These are phyloP conservation scores for Hypomyces rosellus DNA, from an alignment of 2,329 filamentous ascomycete species.

Conservation along the genomic window DNA sequence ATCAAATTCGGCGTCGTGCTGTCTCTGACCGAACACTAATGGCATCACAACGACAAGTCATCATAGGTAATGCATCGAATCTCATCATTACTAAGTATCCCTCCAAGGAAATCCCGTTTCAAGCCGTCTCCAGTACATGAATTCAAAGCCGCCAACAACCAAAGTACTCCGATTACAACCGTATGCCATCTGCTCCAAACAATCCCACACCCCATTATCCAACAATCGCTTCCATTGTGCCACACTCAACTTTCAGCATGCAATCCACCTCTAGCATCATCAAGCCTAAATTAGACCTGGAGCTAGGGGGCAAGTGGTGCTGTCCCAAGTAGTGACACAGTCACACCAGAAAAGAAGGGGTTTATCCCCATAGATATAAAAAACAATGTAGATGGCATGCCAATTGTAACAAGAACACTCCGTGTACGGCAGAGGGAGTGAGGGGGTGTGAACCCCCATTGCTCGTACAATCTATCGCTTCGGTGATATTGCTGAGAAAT, in stretches of 20 bases:
- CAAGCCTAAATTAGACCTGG: conserved; percentile 5
- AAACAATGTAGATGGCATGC: conserved; percentile 18
- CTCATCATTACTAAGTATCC: too few relatives aligned
- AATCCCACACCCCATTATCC: background rate
- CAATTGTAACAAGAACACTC: conserved; percentile 26
- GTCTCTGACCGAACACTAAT: too few relatives aligned
- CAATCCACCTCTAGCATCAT: conserved; percentile 6
- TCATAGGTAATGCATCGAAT: too few relatives aligned
- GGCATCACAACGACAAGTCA: too few relatives aligned
- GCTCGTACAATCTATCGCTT: conserved; percentile 31
- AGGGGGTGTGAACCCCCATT: conserved; percentile 31
- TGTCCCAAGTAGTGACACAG: conserved; percentile 3
- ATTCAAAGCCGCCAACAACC: background rate
- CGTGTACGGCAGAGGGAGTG: conserved; percentile 14
- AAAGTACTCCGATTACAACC: background rate
- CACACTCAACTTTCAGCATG: conserved; percentile 1
- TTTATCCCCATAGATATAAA: conserved; percentile 1
- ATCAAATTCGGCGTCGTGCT: background rate
- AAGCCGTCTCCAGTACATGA: background rate
- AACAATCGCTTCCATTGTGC: conserved; percentile 1
- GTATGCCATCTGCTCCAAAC: conserved; percentile 7
- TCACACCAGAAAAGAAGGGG: conserved; percentile 10
- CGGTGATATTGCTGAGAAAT: conserved; percentile 20
- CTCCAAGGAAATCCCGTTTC: background rate
- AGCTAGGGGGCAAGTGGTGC: conserved; percentile 8